Evolutionary conservation across 2,329 filamentous ascomycete genomes (phyloP).

Genomic region (Aureobasidium sp.): DNA sequence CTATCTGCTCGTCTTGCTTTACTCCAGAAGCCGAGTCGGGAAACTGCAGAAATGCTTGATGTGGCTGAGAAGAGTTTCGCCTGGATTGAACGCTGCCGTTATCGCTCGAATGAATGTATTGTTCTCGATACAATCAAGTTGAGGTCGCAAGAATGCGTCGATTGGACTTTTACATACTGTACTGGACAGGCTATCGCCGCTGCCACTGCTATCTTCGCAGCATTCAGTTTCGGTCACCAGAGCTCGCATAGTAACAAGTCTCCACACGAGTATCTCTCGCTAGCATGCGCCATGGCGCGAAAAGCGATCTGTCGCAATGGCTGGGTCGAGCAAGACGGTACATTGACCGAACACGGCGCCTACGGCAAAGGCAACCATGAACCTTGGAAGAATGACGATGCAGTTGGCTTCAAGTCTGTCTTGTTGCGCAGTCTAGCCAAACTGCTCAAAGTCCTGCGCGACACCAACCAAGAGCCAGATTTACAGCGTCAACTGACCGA

Average conservation of each 20-base stretch:
- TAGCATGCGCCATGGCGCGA: slow-evolving; percentile 20
- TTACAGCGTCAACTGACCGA: slow-evolving; percentile 10
- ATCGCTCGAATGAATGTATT: slow-evolving; percentile 18
- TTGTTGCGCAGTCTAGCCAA: slow-evolving; percentile 20
- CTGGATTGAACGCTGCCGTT: slow-evolving; percentile 22
- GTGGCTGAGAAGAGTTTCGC: slow-evolving; percentile 17
- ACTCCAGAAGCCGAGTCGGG: background rate
- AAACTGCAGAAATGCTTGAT: slow-evolving; percentile 15
- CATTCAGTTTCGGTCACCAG: background rate
- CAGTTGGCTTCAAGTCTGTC: slow-evolving; percentile 22
- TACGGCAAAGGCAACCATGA: slow-evolving; percentile 20
- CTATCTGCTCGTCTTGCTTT: slow-evolving; percentile 19
- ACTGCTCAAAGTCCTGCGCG: slow-evolving; percentile 14
- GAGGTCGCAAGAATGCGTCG: slow-evolving; percentile 16
- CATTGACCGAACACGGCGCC: slow-evolving; percentile 19
- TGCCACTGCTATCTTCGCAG: slow-evolving; percentile 16
- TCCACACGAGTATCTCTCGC: slow-evolving; percentile 17
- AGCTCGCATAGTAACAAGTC: background rate
- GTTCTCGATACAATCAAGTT: slow-evolving; percentile 21
- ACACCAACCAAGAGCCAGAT: slow-evolving; percentile 10
- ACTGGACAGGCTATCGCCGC: slow-evolving; percentile 21
- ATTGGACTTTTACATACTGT: slow-evolving; percentile 23
- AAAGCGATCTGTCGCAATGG: slow-evolving; percentile 16
- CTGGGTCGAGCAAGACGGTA: slow-evolving; percentile 20
- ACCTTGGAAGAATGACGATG: slow-evolving; percentile 19